Percentiles rank a stretch among this genome's conserved stretches.
These are phyloP conservation scores for Populus simonii DNA, from an alignment of 345 rosid genomes.

Conservation along the genomic window DNA sequence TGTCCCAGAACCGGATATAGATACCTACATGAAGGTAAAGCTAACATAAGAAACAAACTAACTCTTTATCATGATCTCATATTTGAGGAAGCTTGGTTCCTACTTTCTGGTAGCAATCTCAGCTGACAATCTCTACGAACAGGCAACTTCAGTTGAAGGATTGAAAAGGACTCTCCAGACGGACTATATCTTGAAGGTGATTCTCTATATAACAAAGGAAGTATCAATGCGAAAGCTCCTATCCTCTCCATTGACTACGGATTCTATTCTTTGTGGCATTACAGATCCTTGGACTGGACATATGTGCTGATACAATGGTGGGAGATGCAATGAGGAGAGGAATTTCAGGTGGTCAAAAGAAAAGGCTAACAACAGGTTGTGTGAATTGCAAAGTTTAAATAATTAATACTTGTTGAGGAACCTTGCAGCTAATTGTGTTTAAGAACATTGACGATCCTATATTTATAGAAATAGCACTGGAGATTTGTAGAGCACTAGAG, in stretches of 20 bases:
- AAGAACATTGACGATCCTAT: too few species aligned
- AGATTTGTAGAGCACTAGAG: not conserved
- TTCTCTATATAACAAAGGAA: not conserved
- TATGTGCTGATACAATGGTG: slow-evolving; percentile 60
- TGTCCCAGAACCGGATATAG: slow-evolving; percentile 46
- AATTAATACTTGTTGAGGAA: too few species aligned
- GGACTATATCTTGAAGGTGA: slow-evolving; percentile 55
- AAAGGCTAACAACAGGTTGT: slow-evolving; percentile 48
- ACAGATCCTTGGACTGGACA: slow-evolving; percentile 67
- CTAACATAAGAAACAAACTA: not conserved
- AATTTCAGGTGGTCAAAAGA: slow-evolving; percentile 54
- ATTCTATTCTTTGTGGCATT: not conserved
- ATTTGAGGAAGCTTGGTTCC: too few species aligned
- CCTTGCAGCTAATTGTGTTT: too few species aligned
- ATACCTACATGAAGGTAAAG: slow-evolving; percentile 55
- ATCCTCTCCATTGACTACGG: not conserved
- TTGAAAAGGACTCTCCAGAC: slow-evolving; percentile 43
- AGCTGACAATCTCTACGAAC: not conserved
- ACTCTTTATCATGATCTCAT: too few species aligned
- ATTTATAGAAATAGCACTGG: too few species aligned
- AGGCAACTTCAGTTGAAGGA: slow-evolving; percentile 52
- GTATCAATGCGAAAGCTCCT: not conserved
- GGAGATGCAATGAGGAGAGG: slow-evolving; percentile 76
- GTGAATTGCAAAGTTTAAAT: not conserved
- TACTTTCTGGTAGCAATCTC: not conserved